Conservation (phyloP, 495 filamentous ascomycete species). For the Penicillium herquei region DNA sequence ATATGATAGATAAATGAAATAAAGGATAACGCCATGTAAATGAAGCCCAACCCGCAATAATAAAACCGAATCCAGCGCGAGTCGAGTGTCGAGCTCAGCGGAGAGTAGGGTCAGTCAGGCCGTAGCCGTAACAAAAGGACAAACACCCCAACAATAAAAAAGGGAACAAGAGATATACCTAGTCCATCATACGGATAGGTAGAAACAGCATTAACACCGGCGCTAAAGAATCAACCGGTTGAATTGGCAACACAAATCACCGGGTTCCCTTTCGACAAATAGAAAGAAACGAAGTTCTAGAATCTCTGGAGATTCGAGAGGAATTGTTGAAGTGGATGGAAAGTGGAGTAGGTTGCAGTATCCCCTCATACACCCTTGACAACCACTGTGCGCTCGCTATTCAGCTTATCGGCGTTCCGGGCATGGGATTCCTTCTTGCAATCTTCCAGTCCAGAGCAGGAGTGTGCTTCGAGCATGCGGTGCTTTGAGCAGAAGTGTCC, state of each 20-base stretch:
- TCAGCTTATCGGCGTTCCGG: conserved; percentile 86
- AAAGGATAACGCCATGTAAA: conserved; percentile 15
- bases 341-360: not conserved
- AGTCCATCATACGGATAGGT: not conserved
- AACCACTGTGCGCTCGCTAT: conserved; percentile 77
- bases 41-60: conserved; percentile 7
- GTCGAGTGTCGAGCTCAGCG: no score
- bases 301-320: no score
- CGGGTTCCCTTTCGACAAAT: conserved; percentile 3
- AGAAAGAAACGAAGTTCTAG: not conserved
- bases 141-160: not conserved
- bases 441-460: conserved; percentile 90
- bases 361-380: conserved; percentile 58
- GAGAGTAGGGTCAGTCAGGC: conserved; percentile 2
- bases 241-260: conserved; percentile 10
- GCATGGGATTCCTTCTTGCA: conserved; percentile 96
- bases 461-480: conserved; percentile 87
- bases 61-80: not conserved
- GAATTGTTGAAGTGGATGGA: not conserved
- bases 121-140: conserved; percentile 5
- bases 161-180: not conserved
- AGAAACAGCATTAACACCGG: conserved; percentile 13
- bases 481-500: conserved; percentile 95
- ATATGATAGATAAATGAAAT: not conserved
- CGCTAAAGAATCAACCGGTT: conserved; percentile 20